Conservation (phyloP, 805 yeast species). For the Lipomyces lipofer region DNA sequence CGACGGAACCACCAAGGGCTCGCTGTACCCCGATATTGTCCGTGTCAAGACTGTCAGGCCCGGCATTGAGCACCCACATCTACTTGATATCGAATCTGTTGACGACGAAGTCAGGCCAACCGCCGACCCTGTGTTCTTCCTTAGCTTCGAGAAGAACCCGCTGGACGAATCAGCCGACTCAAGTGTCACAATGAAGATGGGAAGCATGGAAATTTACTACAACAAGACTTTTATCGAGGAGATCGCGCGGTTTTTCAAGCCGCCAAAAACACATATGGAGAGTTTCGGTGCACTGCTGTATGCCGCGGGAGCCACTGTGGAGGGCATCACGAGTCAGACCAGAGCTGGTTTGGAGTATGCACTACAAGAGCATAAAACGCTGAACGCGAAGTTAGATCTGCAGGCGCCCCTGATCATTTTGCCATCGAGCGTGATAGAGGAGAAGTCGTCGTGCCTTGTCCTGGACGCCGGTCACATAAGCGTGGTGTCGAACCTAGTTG, state of each 20-base stretch:
- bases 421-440: slow-evolving; percentile 76
- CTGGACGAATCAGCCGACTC: slow-evolving; percentile 83
- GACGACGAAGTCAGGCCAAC: slow-evolving; percentile 11
- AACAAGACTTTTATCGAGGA: slow-evolving; percentile 82
- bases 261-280: slow-evolving; percentile 81
- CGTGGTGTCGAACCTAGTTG: slow-evolving; percentile 76
- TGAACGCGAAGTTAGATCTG: slow-evolving; percentile 79
- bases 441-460: slow-evolving; percentile 85
- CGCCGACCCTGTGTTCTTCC: slow-evolving; percentile 70
- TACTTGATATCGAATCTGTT: slow-evolving; percentile 14
- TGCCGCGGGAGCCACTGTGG: slow-evolving; percentile 94
- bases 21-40: slow-evolving; percentile 84
- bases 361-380: slow-evolving; percentile 88
- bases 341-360: slow-evolving; percentile 91
- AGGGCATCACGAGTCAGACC: slow-evolving; percentile 85
- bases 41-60: slow-evolving; percentile 56
- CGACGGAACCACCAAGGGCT: slow-evolving; percentile 71
- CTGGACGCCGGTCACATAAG: slow-evolving; percentile 96
- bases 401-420: slow-evolving; percentile 90
- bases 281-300: slow-evolving; percentile 86
- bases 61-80: slow-evolving; percentile 5
- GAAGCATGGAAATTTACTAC: slow-evolving; percentile 86
- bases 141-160: slow-evolving; percentile 84
- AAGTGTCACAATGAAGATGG: slow-evolving; percentile 65
- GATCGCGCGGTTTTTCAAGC: slow-evolving; percentile 72